Base-by-base conservation (phyloP, 176 grass and related monocot species). In the Oryza nivara region DNA sequence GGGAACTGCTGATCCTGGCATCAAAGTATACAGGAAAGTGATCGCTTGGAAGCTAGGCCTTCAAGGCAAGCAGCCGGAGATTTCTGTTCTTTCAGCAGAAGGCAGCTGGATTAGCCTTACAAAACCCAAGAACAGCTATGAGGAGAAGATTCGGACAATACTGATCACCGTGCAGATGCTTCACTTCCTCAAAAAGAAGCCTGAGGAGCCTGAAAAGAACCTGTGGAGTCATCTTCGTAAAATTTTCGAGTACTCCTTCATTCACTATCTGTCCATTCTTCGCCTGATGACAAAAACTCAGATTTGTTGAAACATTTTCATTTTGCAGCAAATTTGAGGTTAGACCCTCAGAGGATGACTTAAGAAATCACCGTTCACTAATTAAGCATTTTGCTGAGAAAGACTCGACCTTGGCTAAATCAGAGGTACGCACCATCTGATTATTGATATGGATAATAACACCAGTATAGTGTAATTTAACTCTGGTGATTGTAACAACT, bases 311-410 rank as follows among this genome's bases (percentile, higher is more conserved):
- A 20, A 11, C 13, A 11, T 79, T 78, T 64, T 61, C 45, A n/a
- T 90, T 75, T 89, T 93, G 78, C 74, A 98, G 96, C 74, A 92
- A 88, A 47, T 94, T 95, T 79, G 93, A 98, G 66, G 75, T 65
- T 61, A 87, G 86, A 65, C 91, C 96, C 48, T 95, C 89, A 6
- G 79, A 78, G 34, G 86, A 89, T 32, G 93, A 98, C 80, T 87
- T 95, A 32, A 88, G 83, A 78, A 81, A 84, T 70, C 93, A 98
- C 74, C 20, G 41, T 61, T 77, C 86, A 13, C 87, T 98, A 44
- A 87, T 98, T 52, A 89, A 87, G 83, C 70, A 86, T 23, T 94
- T 92, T 22, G 79, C 49, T 9, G 88, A 92, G 68, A 93, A 73
- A 65, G 89, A 95, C 87, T 16, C 72, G 4, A 70, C 58, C 54